These are phyloP conservation scores for Nemania sp. DNA, from an alignment of 2,329 filamentous ascomycete genomes.

Conservation along the genomic window DNA sequence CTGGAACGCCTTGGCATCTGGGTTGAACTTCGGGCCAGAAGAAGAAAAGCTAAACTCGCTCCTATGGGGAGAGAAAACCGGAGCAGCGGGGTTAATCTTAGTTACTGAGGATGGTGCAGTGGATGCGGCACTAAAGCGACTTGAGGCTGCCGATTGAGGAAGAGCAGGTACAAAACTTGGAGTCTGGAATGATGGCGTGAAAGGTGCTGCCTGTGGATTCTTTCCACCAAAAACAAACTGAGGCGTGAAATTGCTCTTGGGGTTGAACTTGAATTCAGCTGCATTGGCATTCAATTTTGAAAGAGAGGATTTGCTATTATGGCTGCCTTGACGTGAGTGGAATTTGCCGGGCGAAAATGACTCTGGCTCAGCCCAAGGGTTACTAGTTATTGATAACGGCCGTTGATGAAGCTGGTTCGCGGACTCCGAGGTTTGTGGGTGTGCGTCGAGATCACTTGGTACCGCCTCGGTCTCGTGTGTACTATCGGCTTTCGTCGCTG, in stretches of 20 bases:
- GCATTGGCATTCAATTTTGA: conserved; percentile 88
- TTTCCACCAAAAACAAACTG: conserved; percentile 55
- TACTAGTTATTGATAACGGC: conserved; percentile 61
- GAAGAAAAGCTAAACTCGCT: conserved; percentile 60
- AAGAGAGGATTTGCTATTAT: conserved; percentile 70
- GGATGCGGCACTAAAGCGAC: conserved; percentile 49
- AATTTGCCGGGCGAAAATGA: conserved; percentile 46
- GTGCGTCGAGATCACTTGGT: conserved; percentile 72
- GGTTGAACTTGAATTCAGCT: conserved; percentile 83
- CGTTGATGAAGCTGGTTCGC: conserved; percentile 56
- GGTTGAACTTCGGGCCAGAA: conserved; percentile 70
- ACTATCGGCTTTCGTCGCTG: conserved; percentile 52
- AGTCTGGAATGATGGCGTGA: conserved; percentile 57
- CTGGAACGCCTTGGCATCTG: conserved; percentile 77
- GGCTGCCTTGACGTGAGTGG: conserved; percentile 53
- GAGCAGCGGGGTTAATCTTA: conserved; percentile 71
- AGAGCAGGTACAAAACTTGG: conserved; percentile 42
- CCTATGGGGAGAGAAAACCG: conserved; percentile 73
- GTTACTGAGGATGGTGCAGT: conserved; percentile 38
- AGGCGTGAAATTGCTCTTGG: conserved; percentile 55
- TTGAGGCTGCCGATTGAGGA: conserved; percentile 45
- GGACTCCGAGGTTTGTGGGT: conserved; percentile 57
- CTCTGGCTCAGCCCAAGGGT: conserved; percentile 64
- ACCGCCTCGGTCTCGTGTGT: conserved; percentile 73
- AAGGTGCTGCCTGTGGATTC: conserved; percentile 40